phyloP scores from a whole-genome alignment of 2,329 filamentous ascomycete species.

The Xylaria sp. region DNA sequence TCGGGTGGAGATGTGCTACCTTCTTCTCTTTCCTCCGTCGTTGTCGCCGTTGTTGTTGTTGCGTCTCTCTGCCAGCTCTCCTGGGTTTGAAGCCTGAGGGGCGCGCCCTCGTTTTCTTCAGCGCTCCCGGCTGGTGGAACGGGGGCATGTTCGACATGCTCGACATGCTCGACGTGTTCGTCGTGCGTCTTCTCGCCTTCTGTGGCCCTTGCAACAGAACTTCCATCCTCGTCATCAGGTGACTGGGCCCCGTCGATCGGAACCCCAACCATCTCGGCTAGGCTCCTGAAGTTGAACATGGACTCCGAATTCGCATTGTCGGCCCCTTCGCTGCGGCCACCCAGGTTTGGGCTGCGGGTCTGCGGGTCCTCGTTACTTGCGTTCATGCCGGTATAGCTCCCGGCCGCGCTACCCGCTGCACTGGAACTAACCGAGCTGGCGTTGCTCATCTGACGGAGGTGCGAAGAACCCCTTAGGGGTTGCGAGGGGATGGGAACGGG shows the following conservation, averaged over 20 bases:
- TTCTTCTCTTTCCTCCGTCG: conserved; percentile 9
- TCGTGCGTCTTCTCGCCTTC: conserved; percentile 32
- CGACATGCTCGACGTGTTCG: conserved; percentile 41
- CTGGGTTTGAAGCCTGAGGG: conserved; percentile 23
- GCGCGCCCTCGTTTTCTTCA: conserved; percentile 12
- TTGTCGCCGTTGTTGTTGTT: not conserved
- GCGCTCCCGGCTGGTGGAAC: conserved; percentile 13
- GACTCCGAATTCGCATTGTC: conserved; percentile 66
- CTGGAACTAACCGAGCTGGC: conserved; percentile 84
- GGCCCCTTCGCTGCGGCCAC: conserved; percentile 49
- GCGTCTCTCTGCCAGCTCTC: conserved; percentile 29
- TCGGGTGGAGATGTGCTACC: conserved; percentile 42
- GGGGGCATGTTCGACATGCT: conserved; percentile 35
- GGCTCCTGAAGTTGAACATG: conserved; percentile 88
- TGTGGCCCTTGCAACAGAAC: conserved; percentile 41
- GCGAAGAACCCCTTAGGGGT: conserved; percentile 65
- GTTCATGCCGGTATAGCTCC: conserved; percentile 49
- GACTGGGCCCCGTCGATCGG: conserved; percentile 49
- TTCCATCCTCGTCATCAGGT: conserved; percentile 2
- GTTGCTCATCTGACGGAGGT: conserved; percentile 82
- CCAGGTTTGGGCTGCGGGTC: conserved; percentile 57
- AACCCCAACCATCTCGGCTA: conserved; percentile 81
- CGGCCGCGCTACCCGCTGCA: conserved; percentile 65
- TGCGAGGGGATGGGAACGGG: conserved; percentile 49
- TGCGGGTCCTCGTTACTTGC: conserved; percentile 51